Base-by-base conservation (phyloP, 2,329 filamentous ascomycete genomes). In the Scleromitrula shiraiana region DNA sequence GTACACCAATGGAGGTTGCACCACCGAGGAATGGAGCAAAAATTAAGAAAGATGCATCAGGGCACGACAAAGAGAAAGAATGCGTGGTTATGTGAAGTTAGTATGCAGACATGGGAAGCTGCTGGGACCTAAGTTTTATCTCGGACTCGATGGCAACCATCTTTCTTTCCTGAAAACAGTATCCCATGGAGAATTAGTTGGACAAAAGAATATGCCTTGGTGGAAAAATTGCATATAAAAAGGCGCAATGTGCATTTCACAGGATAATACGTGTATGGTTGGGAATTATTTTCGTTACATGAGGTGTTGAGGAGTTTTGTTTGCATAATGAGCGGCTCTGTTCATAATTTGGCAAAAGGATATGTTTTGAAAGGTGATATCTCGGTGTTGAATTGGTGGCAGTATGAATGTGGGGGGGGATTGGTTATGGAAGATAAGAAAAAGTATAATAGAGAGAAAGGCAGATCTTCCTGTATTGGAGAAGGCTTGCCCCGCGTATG, bases 1-100 rank as follows among this genome's bases (percentile, higher is more conserved):
- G 61, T 5, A 58, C 46, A 26, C 57, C 59, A 3, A 63, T 62
- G 60, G 60, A 65, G 30, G 64, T 59, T 51, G 59, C 40, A 2
- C 29, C 56, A 7, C 55, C 59, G 5, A 53, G 55, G 22, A 58
- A 53, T n/a, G 57, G 55, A 3, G 36, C 48, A 20, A 64, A 62
- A 39, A 53, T 57, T 24, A 63, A 61, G 53, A 63, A 61, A 33
- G 52, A 22, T 27, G 29, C 29, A 5, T 57, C 46, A 37, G 50
- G 49, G 22, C 56, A 56, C 24, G 56, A 59, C 24, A 59, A 59
- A 42, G 59, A 57, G 7, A 61, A 59, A 38, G 58, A 62, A 20
- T 62, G 59, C 47, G 39, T 53, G 36, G 45, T 60, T 8, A 62
- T 62, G 59, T 62, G 52, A 56, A 27, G 19, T 2, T 20, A 5